Base-by-base conservation (phyloP, 148 eudicot species). In the Fagopyrum esculentum region DNA sequence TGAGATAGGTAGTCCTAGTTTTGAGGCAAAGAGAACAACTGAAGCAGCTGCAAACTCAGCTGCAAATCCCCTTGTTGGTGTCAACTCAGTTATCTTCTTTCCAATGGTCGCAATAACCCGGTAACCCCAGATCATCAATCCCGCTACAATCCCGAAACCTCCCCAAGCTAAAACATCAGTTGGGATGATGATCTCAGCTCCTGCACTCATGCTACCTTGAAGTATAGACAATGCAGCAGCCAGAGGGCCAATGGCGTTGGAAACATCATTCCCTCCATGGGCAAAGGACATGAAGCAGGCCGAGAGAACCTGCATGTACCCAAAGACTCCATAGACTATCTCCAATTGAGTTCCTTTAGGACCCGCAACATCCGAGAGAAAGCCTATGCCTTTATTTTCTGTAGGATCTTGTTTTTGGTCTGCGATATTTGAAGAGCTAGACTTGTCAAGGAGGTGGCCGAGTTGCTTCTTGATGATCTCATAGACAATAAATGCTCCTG, bases 1-100 rank as follows among this genome's bases (percentile, higher is more conserved):
- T 0, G 98, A 95, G 68, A 95, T 92, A 4, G 97, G 98, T 13
- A 95, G 77, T 56, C 98, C 98, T 2, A 95, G 85, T 75, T 95
- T 95, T 5, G 98, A 90, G 5, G 98, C 96, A 59, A 85, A 85
- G 0, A 95, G 84, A 61, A 95, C 98, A 68, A 95, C 97, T 2
- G 96, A 92, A 6, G 98, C 98, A 0, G 98, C 98, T 4, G 98
- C 97, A 75, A 95, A 95, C 84, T 95, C 98, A 6, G 98, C 98
- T 4, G 98, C 98, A 76, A 95, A 95, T 35, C 98, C 98, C 54
- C 97, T 83, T 2, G 98, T 92, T 1, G 97, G 96, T 2, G 98
- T 95, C 30, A 92, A 74, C 69, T 93, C 98, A 11, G 97, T 95
- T 16, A 95, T 92, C 84, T 92, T 95, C 86, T 92, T 90, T 40